Base-by-base conservation (phyloP, 2,329 filamentous ascomycete genomes). In the Xenoacremonium recifei region DNA sequence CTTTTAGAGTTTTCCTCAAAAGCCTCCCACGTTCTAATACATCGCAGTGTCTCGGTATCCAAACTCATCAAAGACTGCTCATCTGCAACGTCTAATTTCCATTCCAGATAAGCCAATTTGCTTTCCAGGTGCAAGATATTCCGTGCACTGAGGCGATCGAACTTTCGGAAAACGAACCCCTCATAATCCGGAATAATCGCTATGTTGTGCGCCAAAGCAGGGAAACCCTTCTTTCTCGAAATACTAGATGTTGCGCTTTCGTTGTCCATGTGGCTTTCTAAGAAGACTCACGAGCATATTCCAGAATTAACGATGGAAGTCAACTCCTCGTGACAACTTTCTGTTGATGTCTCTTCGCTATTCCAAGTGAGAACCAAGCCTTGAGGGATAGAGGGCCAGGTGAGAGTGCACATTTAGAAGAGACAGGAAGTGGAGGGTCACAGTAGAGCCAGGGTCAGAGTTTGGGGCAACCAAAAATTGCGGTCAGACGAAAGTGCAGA, bases 71-170 rank as follows among this genome's bases (percentile, higher is more conserved):
- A 38, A 1, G 45, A 40, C 6, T 47, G 2, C 10, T 21, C 31
- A 6, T 45, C 44, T 16, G 35, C 15, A 2, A 36, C 23, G 2
- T 39, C 29, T 0, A 50, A 30, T 18, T 43, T 19, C 5, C 15
- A 11, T 11, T 48, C 44, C 0, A 45, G 30, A 5, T 33, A 23
- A 1, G 38, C 2, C 0, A 50, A 18, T 21, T 37, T 33, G 3
- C 27, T 37, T 30, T 45, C 36, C 1, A 45, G 44, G 25, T 50
- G 23, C 2, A 50, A 25, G 3, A 42, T 11, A 31, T 42, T 44
- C 5, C 44, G 20, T 3, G 39, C 21, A 1, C 35, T 29, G 1
- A 47, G 33, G n/a, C 35, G 35, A 12, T 48, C 37, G 21, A 48
- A 45, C 1, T 37, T 21, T 3, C 47, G 39, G 5, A 40, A 45